Evolutionary conservation across 768 basidiomycete genomes (phyloP).

Genomic region (Leucosporidium scottii): DNA sequence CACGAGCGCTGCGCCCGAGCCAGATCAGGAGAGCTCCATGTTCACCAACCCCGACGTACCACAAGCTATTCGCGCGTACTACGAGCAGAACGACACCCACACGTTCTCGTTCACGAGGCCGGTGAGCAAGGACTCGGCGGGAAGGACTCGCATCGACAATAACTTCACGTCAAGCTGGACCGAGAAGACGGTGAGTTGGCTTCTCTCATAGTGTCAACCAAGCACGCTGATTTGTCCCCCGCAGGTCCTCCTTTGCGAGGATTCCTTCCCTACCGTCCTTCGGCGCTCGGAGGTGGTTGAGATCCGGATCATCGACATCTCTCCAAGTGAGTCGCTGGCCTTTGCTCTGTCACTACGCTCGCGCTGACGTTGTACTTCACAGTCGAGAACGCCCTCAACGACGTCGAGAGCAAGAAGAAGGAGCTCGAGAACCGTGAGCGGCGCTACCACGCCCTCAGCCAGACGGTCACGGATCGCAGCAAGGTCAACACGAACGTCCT

Average conservation of each 20-base stretch:
- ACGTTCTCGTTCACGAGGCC: slow-evolving; percentile 71
- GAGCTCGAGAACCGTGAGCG: slow-evolving; percentile 63
- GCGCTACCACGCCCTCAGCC: slow-evolving; percentile 69
- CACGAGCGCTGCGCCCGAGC: slow-evolving; percentile 74
- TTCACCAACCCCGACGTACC: slow-evolving; percentile 47
- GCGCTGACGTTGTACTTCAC: too few relatives aligned
- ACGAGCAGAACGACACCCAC: slow-evolving; percentile 80
- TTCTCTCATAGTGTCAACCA: background rate
- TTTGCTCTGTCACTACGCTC: too few relatives aligned
- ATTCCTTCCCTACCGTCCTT: slow-evolving; percentile 83
- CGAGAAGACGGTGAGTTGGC: slow-evolving; percentile 60
- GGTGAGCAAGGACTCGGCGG: slow-evolving; percentile 51
- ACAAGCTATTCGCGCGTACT: slow-evolving; percentile 56
- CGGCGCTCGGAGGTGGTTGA: slow-evolving; percentile 78
- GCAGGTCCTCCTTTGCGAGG: slow-evolving; percentile 59
- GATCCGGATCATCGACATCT: slow-evolving; percentile 64
- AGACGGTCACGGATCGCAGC: slow-evolving; percentile 51
- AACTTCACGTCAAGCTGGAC: slow-evolving; percentile 52
- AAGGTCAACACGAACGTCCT: slow-evolving; percentile 54
- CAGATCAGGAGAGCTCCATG: slow-evolving; percentile 62
- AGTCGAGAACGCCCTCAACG: slow-evolving; percentile 69
- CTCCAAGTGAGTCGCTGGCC: slow-evolving; percentile 47
- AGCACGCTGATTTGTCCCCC: slow-evolving; percentile 46
- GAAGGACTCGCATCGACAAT: slow-evolving; percentile 41
- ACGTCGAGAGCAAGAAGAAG: slow-evolving; percentile 71